Conservation (phyloP, 331 rosid species). For the Acacia pycnantha region DNA sequence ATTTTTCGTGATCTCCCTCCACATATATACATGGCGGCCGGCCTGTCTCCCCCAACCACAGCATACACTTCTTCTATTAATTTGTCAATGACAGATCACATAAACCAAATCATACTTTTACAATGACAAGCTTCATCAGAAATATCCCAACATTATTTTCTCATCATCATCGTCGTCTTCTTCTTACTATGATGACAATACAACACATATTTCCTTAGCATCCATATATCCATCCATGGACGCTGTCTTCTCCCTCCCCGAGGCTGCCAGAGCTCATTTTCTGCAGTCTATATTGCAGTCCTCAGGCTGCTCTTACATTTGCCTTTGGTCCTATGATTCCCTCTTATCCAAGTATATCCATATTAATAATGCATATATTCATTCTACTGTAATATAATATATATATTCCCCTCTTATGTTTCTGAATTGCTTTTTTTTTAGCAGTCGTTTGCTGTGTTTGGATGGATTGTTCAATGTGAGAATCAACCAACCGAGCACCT, state of each 20-base stretch:
- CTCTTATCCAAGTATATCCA: conserved; percentile 34
- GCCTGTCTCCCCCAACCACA: background rate
- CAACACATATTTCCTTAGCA: background rate
- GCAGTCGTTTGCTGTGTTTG: conserved; percentile 54
- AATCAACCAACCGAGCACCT: conserved; percentile 55
- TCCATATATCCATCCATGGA: conserved; percentile 41
- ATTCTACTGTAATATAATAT: background rate
- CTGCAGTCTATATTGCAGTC: conserved; percentile 48
- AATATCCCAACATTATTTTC: background rate
- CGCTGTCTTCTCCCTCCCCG: conserved; percentile 48
- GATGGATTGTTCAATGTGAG: conserved; percentile 68
- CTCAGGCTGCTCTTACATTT: conserved; percentile 68
- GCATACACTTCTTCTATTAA: background rate
- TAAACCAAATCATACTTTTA: background rate
- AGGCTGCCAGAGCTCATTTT: conserved; percentile 41
- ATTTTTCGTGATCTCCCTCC: background rate
- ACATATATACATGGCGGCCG: background rate
- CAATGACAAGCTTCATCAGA: background rate
- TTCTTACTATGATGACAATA: background rate
- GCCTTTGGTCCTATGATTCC: conserved; percentile 59
- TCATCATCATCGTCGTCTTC: background rate
- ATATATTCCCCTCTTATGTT: no score
- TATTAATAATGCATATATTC: background rate
- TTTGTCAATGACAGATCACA: background rate
- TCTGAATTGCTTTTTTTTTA: background rate